phyloP scores from a whole-genome alignment of 371 early-diverging fungal genomes.

The Amoeboaphelidium occidentale region DNA sequence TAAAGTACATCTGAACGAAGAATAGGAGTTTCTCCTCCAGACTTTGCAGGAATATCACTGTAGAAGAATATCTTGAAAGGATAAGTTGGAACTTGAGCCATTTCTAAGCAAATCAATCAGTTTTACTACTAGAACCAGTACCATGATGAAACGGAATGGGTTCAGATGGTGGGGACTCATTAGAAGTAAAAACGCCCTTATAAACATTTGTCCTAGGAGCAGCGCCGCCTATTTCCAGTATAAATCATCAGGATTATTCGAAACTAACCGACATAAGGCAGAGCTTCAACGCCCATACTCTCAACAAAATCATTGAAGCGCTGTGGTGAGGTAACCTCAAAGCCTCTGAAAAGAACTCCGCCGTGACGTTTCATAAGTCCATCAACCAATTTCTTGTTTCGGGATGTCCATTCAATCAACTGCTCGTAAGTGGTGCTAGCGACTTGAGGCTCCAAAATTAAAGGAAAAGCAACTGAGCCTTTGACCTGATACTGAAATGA shows the following conservation, averaged over 20 bases:
- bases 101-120: too few species aligned
- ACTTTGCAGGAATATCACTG: slow-evolving; percentile 5
- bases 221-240: slow-evolving; percentile 6
- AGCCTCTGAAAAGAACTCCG: background rate
- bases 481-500: too few species aligned
- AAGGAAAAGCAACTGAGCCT: too few species aligned
- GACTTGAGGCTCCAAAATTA: too few species aligned
- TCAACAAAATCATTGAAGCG: slow-evolving; percentile 10
- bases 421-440: too few species aligned
- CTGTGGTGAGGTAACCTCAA: slow-evolving; percentile 1
- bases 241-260: too few species aligned
- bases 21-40: slow-evolving; percentile 11
- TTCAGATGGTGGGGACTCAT: slow-evolving; percentile 11
- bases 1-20: slow-evolving; percentile 7
- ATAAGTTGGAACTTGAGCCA: slow-evolving; percentile 11
- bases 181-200: slow-evolving; percentile 5
- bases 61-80: slow-evolving; percentile 10
- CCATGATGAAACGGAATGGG: slow-evolving; percentile 13
- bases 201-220: slow-evolving; percentile 6
- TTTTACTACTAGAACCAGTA: too few species aligned
- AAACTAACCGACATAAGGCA: slow-evolving; percentile 11
- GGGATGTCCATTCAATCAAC: too few species aligned
- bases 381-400: too few species aligned
- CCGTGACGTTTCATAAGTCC: too few species aligned
- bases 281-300: slow-evolving; percentile 5